Evolutionary conservation across 768 basidiomycete genomes (phyloP), one percentile per base, ranked within the genome.

Genomic region (Naganishia kalamii): DNA sequence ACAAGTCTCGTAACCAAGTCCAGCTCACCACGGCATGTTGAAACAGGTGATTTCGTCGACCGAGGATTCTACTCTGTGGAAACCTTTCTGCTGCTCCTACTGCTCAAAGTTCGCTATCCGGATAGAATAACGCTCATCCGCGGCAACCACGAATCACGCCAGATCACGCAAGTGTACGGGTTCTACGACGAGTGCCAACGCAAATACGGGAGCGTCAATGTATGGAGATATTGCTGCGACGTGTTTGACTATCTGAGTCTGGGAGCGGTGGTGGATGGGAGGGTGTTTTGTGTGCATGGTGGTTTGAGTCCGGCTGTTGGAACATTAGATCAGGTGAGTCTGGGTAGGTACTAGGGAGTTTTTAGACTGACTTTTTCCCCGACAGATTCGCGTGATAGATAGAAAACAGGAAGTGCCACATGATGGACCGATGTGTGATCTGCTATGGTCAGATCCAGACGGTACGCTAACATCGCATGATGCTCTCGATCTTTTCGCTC

Each of bases 371-470:
- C 19, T 13, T 35, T 7, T 43, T 11, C 41, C 37, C 15, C 44
- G 2, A 13, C 40, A 83, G 92, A 97, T 98, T 71, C 88, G 94
- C 57, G 83, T 87, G 40, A 94, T 98, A 71, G 93, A 97, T 81
- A 81, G 94, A 35, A 92, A 93, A 77, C 92, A 94, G 78, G 94
- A 98, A 75, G 94, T 98, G 25, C 94, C 94, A 29, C 94, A 98
- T 77, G 94, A 98, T 75, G 94, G 94, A 13, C 87, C 92, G 8
- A 97, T 98, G 94, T 98, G 94, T 74, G 94, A 98, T 79, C 81
- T 98, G 1, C 82, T 98, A n/a, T 98, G 94, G 94, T 96, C 93
- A 65, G 94, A 98, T 81, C 94, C 94, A 48, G 94, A 98, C 77
- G 93, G 92, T 92, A 63, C 69, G 83, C 75, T 37, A 19, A 70